Base-by-base conservation (phyloP, 345 rosid species). In the Dovyalis caffra region DNA sequence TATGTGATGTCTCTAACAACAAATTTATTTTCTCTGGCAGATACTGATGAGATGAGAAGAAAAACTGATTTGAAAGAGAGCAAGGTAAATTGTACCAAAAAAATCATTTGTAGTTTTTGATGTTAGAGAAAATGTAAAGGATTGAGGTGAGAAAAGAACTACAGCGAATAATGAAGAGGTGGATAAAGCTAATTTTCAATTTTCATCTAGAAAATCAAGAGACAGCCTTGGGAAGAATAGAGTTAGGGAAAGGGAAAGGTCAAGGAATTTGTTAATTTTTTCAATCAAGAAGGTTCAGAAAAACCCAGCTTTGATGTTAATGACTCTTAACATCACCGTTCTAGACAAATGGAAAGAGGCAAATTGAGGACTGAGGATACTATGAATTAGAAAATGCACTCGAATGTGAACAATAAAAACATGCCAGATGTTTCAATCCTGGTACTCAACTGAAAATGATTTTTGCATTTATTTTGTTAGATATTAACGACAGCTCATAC, bases 241-340 rank as follows among this genome's bases (percentile, higher is more conserved):
- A 75, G 84, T 18, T 43, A 82, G 65, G 70, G n/a, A n/a, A n/a
- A n/a, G n/a, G 93, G 92, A 81, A 94, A 83, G 83, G 91, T 94
- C 65, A 91, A 82, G 80, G 97, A 91, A n/a, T 94, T 92, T 70
- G 83, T 92, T 51, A 90, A 89, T 71, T 83, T 88, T 49, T 92
- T 92, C 84, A 92, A 83, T 72, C 92, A 86, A 81, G 97, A 81
- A 80, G 26, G 81, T 77, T 67, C 90, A 67, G 34, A 76, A 63
- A 84, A 80, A 62, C 76, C 84, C 16, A 83, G 63, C 49, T 2
- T 63, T 8, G 83, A 61, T 26, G 75, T 69, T n/a, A 56, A 56
- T 6, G 75, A 71, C 25, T 70, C 89, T 61, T 86, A 72, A 75
- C 81, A 78, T 72, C 77, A 73, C 57, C 81, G 85, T 82, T 85